Conservation (phyloP, 108 stramenopile genomes). For the Nitzschia sp. region DNA sequence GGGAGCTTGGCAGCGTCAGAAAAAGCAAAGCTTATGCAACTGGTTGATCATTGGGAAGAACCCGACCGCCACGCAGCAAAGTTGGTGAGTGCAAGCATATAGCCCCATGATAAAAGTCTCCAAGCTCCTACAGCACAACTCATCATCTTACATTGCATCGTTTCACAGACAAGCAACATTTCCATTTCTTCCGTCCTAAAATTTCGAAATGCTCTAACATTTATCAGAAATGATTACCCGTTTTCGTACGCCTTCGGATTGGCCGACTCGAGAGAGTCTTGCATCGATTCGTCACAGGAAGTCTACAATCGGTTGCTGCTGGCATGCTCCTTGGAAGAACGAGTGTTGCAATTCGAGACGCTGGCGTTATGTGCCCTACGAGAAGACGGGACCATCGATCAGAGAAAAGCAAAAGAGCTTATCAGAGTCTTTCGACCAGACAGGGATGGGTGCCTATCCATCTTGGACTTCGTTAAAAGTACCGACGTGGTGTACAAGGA, state of each 20-base stretch:
- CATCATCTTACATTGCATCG: no score
- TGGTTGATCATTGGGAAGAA: conserved; percentile 66
- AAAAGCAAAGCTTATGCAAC: conserved; percentile 25
- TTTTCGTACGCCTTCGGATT: conserved; percentile 66
- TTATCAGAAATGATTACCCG: conserved; percentile 54
- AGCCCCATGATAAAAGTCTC: no score
- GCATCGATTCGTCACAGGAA: conserved; percentile 60
- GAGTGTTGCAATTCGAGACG: conserved; percentile 44
- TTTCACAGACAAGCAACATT: conserved; percentile 2
- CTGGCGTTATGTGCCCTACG: conserved; percentile 39
- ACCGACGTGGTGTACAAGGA: conserved; percentile 72
- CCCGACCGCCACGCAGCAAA: conserved; percentile 32
- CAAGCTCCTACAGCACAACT: no score
- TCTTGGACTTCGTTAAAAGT: conserved; percentile 49
- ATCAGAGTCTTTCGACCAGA: conserved; percentile 66
- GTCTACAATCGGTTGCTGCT: conserved; percentile 52
- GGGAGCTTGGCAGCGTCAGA: conserved; percentile 14
- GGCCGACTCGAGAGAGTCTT: conserved; percentile 53
- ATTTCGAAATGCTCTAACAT: conserved; percentile 60
- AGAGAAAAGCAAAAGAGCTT: conserved; percentile 45
- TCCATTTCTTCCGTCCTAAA: conserved; percentile 44
- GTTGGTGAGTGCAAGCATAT: conserved; percentile 21
- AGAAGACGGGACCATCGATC: conserved; percentile 31
- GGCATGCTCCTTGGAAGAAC: conserved; percentile 10
- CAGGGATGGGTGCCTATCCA: conserved; percentile 44